These are phyloP conservation scores for Gaertneriomyces semiglobifer DNA, from an alignment of 192 early-diverging fungal genomes.

Conservation along the genomic window DNA sequence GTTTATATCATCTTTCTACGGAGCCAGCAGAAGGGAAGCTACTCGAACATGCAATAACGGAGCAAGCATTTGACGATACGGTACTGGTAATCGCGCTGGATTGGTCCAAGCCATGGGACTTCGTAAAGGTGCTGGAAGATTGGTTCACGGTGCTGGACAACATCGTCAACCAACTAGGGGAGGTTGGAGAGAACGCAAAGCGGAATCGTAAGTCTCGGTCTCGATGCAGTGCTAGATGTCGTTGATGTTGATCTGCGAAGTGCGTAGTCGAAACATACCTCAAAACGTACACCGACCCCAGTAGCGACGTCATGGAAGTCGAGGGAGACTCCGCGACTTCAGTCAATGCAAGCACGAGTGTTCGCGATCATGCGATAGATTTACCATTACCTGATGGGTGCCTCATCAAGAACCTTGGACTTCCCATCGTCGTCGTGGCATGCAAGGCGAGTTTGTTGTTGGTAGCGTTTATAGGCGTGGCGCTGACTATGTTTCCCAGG, in stretches of 20 bases:
- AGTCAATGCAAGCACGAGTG: background rate
- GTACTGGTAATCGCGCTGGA: constrained; percentile 79
- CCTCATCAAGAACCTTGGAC: constrained; percentile 79
- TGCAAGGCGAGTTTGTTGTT: constrained; percentile 58
- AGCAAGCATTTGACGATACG: constrained; percentile 58
- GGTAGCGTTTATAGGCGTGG: no score
- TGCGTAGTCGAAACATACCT: constrained; percentile 62
- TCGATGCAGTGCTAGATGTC: no score
- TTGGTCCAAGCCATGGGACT: constrained; percentile 87
- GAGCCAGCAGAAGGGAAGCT: constrained; percentile 64
- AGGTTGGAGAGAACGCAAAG: constrained; percentile 18
- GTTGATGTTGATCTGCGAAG: no score
- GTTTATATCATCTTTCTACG: constrained; percentile 76
- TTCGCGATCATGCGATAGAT: constrained; percentile 16
- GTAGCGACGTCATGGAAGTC: no score
- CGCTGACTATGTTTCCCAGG: constrained; percentile 27
- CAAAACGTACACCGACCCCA: constrained; percentile 67
- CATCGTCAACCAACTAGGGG: constrained; percentile 51
- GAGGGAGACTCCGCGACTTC: background rate
- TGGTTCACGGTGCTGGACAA: constrained; percentile 72
- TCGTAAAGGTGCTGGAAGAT: constrained; percentile 71
- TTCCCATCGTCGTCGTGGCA: constrained; percentile 88
- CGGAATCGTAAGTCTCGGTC: no score
- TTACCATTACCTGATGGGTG: constrained; percentile 72
- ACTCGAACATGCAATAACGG: constrained; percentile 68